Evolutionary conservation across 371 early-diverging fungal genomes (phyloP).

Genomic region (Chytridium lagenaria): DNA sequence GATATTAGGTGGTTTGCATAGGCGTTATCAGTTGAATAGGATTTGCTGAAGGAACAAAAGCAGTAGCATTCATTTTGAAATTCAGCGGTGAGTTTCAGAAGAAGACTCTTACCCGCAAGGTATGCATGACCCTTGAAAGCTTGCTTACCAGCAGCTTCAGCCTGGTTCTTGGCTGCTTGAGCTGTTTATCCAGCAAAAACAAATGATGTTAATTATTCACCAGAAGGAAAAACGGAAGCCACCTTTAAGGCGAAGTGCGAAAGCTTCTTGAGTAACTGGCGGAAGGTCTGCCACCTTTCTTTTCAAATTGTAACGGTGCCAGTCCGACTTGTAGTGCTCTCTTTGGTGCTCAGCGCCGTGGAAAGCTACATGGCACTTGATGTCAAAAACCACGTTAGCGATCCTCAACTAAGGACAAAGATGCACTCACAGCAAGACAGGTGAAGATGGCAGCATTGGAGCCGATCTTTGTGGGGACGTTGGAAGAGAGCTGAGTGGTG

Average conservation of each 20-base stretch:
- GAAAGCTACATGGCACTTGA: slow-evolving; percentile 84
- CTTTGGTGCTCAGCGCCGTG: slow-evolving; percentile 82
- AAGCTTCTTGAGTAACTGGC: slow-evolving; percentile 81
- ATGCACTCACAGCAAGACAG: slow-evolving; percentile 39
- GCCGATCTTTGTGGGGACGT: slow-evolving; percentile 6
- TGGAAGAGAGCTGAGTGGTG: slow-evolving; percentile 17
- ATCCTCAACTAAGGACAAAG: neutral
- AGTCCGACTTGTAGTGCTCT: slow-evolving; percentile 90
- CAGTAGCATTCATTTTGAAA: too few relatives aligned
- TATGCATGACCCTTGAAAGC: neutral
- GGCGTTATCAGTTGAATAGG: slow-evolving; percentile 78
- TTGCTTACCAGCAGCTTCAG: neutral
- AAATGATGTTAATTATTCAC: slow-evolving; percentile 21
- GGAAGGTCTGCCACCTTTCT: slow-evolving; percentile 86
- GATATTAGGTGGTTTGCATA: slow-evolving; percentile 86
- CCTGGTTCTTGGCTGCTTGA: neutral
- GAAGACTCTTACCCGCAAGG: neutral
- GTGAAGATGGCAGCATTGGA: slow-evolving; percentile 40
- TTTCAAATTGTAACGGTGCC: slow-evolving; percentile 98
- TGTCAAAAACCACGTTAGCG: neutral
- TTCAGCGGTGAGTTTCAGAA: slow-evolving; percentile 11
- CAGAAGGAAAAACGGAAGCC: neutral
- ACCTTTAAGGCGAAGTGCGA: slow-evolving; percentile 73
- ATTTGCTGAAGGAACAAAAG: slow-evolving; percentile 54
- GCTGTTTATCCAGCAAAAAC: neutral